Percentiles rank a stretch among this genome's conserved stretches.
phyloP scores from a whole-genome alignment of 140 eudicot genomes.

The Flaveria floridana region DNA sequence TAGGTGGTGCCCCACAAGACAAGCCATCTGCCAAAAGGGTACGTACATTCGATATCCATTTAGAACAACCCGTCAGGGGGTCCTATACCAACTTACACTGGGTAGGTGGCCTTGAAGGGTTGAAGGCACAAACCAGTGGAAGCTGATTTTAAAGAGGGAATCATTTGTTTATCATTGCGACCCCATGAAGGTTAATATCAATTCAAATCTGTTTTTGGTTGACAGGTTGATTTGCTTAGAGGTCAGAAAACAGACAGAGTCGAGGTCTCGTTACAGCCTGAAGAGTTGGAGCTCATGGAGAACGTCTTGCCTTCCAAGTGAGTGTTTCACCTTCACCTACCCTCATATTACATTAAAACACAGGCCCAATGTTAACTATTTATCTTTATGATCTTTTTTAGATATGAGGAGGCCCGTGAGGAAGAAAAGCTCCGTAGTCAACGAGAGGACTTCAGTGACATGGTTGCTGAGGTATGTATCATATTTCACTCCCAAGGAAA shows the following conservation, averaged over 20 bases:
- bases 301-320: conserved; percentile 91
- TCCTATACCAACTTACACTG: background rate
- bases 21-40: conserved; percentile 93
- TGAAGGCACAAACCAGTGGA: background rate
- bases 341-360: background rate
- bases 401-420: conserved; percentile 97
- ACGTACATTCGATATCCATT: conserved; percentile 21
- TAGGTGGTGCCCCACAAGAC: conserved; percentile 81
- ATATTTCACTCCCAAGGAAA: background rate
- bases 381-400: conserved; percentile 15
- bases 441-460: conserved; percentile 89
- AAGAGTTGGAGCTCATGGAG: conserved; percentile 92
- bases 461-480: conserved; percentile 86
- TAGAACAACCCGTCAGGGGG: background rate
- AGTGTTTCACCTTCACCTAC: conserved; percentile 25
- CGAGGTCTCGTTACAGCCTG: conserved; percentile 89
- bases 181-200: background rate
- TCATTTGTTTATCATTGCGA: background rate
- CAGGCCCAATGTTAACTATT: background rate
- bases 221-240: conserved; percentile 92
- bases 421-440: conserved; percentile 87
- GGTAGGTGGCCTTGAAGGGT: background rate
- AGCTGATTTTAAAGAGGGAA: background rate
- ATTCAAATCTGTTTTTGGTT: background rate
- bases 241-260: conserved; percentile 93